Conservation (phyloP, 2,329 filamentous ascomycete genomes). For the Capronia americana region DNA sequence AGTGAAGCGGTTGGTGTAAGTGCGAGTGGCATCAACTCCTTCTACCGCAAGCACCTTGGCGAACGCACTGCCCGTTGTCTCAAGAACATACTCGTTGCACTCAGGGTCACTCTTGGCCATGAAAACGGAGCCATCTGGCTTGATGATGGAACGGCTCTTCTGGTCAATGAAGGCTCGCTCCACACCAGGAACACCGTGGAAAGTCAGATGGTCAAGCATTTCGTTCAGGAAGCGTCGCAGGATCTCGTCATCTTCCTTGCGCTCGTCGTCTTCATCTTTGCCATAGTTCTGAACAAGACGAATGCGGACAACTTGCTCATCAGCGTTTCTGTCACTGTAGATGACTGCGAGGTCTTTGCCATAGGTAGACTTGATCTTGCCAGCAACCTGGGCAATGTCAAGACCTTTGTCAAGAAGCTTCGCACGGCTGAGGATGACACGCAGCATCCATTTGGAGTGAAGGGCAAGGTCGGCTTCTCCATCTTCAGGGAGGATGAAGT, state of each 20-base stretch:
- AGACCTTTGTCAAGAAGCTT: slow-evolving; percentile 95
- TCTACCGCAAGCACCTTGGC: slow-evolving; percentile 83
- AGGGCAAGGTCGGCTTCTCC: slow-evolving; percentile 65
- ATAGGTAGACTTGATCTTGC: slow-evolving; percentile 88
- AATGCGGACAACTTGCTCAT: slow-evolving; percentile 91
- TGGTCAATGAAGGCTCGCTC: slow-evolving; percentile 92
- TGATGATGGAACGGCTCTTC: slow-evolving; percentile 71
- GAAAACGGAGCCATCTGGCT: slow-evolving; percentile 73
- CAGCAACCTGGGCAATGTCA: slow-evolving; percentile 87
- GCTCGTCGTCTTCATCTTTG: slow-evolving; percentile 75
- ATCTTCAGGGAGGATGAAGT: slow-evolving; percentile 92
- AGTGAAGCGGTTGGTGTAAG: slow-evolving; percentile 94
- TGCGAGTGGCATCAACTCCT: slow-evolving; percentile 83
- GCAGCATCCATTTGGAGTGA: slow-evolving; percentile 94
- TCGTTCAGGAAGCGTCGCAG: slow-evolving; percentile 91
- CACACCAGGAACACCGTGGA: slow-evolving; percentile 88
- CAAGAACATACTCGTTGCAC: slow-evolving; percentile 93
- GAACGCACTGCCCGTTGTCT: slow-evolving; percentile 89
- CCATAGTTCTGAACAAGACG: slow-evolving; percentile 74
- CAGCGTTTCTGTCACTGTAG: slow-evolving; percentile 97
- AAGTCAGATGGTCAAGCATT: slow-evolving; percentile 85
- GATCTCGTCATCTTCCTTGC: slow-evolving; percentile 86
- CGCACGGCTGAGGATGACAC: slow-evolving; percentile 89
- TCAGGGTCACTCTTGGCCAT: slow-evolving; percentile 74
- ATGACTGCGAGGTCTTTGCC: slow-evolving; percentile 85